A percentile compares a stretch with the other conserved stretches of the same genome.
Conservation (phyloP, 352 stramenopile species). For the Ophiocytium majus region DNA sequence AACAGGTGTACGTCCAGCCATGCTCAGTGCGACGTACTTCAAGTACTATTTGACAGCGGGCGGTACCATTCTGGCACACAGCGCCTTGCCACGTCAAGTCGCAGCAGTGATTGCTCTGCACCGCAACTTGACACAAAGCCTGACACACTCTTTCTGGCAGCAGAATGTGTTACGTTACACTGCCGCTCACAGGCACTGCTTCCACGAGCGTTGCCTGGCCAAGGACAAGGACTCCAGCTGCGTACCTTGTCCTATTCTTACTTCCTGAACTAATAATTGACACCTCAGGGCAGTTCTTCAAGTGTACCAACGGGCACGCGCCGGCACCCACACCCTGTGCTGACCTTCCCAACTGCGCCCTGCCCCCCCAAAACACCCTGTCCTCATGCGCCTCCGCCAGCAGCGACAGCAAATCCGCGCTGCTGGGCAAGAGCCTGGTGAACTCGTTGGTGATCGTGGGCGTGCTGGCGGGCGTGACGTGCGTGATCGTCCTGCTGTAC, state of each 20-base stretch:
- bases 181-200: too few species aligned
- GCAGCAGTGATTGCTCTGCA: too few species aligned
- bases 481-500: slow-evolving; percentile 70
- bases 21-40: too few species aligned
- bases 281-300: background rate
- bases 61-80: too few species aligned
- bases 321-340: background rate
- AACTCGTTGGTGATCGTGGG: slow-evolving; percentile 69
- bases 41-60: too few species aligned
- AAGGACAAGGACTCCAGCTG: background rate
- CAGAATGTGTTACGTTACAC: too few species aligned
- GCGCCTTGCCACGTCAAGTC: too few species aligned
- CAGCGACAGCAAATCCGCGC: slow-evolving; percentile 55
- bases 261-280: too few species aligned
- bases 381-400: slow-evolving; percentile 20
- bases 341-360: background rate
- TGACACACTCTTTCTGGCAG: too few species aligned
- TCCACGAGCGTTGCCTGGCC: background rate
- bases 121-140: too few species aligned
- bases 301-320: background rate
- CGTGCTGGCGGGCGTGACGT: slow-evolving; percentile 61
- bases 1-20: too few species aligned
- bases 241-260: background rate
- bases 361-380: background rate
- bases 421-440: slow-evolving; percentile 63